Percentiles rank a stretch among this genome's conserved stretches.
Evolutionary conservation across 2,329 filamentous ascomycete species (phyloP).

Genomic region (Epichloe sp.): DNA sequence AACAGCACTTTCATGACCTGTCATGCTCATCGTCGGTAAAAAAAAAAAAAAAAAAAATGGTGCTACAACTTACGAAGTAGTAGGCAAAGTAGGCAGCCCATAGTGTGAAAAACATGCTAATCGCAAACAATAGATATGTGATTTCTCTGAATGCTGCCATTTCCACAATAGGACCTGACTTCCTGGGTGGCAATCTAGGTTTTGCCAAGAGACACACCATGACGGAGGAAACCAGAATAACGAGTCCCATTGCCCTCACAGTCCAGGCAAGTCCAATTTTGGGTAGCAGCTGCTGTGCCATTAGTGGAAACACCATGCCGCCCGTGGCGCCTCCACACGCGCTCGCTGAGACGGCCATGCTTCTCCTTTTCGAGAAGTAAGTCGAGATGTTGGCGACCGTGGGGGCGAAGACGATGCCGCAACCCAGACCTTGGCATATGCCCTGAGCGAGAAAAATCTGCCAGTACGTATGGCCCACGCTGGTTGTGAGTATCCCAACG

Average conservation of each 20-base stretch:
- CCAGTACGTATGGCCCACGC: constrained; percentile 29
- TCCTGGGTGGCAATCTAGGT: constrained; percentile 34
- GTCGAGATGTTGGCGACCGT: constrained; percentile 41
- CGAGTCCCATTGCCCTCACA: constrained; percentile 45
- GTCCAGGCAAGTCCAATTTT: constrained; percentile 52
- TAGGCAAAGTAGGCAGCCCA: constrained; percentile 39
- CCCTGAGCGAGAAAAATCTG: constrained; percentile 40
- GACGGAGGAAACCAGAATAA: constrained; percentile 35
- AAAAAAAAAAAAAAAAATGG: too few relatives aligned
- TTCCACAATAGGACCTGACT: constrained; percentile 37
- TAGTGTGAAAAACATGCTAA: constrained; percentile 26
- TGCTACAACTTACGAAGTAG: constrained; percentile 24
- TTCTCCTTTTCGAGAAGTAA: constrained; percentile 47
- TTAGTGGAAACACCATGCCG: constrained; percentile 49
- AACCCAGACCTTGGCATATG: constrained; percentile 42
- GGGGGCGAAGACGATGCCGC: constrained; percentile 40
- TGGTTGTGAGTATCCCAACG: constrained; percentile 32
- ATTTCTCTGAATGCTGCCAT: constrained; percentile 35
- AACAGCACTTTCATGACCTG: too few relatives aligned
- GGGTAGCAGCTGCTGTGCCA: constrained; percentile 42
- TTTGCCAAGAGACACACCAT: constrained; percentile 28
- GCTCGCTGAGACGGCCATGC: constrained; percentile 45
- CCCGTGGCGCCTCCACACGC: constrained; percentile 49
- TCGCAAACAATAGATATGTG: constrained; percentile 25
- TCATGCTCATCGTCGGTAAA: too few relatives aligned